phyloP scores from a whole-genome alignment of 768 basidiomycete species.

The Mycena vulgaris region DNA sequence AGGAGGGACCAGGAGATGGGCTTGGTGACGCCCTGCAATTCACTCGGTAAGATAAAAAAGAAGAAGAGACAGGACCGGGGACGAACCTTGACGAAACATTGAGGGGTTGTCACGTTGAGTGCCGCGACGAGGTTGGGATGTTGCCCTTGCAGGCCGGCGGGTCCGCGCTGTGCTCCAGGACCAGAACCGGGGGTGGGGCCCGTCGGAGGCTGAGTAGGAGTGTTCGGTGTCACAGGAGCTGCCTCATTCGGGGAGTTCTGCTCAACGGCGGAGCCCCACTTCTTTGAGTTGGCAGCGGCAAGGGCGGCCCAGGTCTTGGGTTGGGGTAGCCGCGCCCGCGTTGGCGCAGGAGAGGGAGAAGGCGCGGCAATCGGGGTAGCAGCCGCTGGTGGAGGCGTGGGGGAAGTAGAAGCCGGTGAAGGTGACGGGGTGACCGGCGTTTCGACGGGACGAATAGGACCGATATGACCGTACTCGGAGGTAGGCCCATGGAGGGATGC shows the following conservation, averaged over 20 bases:
- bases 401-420: constrained; percentile 48
- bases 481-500: too few species aligned
- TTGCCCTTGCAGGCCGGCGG: constrained; percentile 45
- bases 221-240: constrained; percentile 35
- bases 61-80: not conserved
- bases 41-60: constrained; percentile 14
- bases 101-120: constrained; percentile 73
- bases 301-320: constrained; percentile 95
- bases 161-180: constrained; percentile 38
- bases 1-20: constrained; percentile 69
- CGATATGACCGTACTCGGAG: too few species aligned
- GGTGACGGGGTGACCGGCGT: constrained; percentile 45
- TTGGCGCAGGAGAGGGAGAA: constrained; percentile 52
- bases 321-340: constrained; percentile 59
- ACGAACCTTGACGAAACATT: constrained; percentile 94
- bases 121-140: constrained; percentile 72
- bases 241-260: constrained; percentile 84
- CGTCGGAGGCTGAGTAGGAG: constrained; percentile 44
- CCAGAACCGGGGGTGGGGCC: constrained; percentile 40
- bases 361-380: constrained; percentile 48
- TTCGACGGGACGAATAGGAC: constrained; percentile 47
- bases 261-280: constrained; percentile 89
- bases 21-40: constrained; percentile 78
- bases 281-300: constrained; percentile 85
- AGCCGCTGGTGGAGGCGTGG: constrained; percentile 48